A percentile compares a stretch with the other conserved stretches of the same genome.
Conservation (phyloP, 768 basidiomycete genomes). For the Cyathus striatus region DNA sequence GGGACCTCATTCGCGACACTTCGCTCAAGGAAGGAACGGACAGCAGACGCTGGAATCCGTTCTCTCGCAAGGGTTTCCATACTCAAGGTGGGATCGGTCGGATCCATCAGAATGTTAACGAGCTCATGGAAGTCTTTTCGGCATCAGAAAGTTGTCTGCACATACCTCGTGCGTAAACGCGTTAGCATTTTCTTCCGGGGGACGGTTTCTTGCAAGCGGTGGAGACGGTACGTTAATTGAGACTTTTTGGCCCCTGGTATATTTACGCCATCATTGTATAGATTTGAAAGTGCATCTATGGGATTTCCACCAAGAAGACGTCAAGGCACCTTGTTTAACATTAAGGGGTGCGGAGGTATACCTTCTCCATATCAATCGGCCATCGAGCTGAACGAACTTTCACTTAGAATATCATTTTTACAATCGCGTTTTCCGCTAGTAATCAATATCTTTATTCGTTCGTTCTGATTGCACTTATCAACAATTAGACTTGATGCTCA, state of each 20-base stretch:
- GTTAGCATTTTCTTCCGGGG: constrained; percentile 53
- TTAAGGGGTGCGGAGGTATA: constrained; percentile 44
- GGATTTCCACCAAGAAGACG: constrained; percentile 62
- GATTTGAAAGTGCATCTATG: constrained; percentile 55
- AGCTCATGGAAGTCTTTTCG: not conserved
- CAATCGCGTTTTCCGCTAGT: constrained; percentile 63
- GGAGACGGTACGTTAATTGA: constrained; percentile 49
- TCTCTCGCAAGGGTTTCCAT: constrained; percentile 27
- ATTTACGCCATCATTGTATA: constrained; percentile 14
- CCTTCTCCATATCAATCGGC: too few species aligned
- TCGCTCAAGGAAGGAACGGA: constrained; percentile 1
- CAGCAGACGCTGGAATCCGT: constrained; percentile 14
- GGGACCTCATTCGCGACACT: not conserved
- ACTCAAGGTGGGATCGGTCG: constrained; percentile 30
- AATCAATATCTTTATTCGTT: constrained; percentile 65
- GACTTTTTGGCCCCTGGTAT: constrained; percentile 4
- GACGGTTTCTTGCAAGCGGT: constrained; percentile 61
- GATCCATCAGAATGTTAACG: not conserved
- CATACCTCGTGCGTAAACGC: constrained; percentile 66
- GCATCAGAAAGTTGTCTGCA: constrained; percentile 27
- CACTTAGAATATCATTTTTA: constrained; percentile 65
- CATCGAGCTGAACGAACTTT: too few species aligned
- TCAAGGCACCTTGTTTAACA: constrained; percentile 33
- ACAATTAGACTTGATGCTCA: constrained; percentile 3
- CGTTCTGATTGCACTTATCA: constrained; percentile 21